Evolutionary conservation across 2,329 filamentous ascomycete genomes (phyloP).

Genomic region (Xylaria arbuscula): DNA sequence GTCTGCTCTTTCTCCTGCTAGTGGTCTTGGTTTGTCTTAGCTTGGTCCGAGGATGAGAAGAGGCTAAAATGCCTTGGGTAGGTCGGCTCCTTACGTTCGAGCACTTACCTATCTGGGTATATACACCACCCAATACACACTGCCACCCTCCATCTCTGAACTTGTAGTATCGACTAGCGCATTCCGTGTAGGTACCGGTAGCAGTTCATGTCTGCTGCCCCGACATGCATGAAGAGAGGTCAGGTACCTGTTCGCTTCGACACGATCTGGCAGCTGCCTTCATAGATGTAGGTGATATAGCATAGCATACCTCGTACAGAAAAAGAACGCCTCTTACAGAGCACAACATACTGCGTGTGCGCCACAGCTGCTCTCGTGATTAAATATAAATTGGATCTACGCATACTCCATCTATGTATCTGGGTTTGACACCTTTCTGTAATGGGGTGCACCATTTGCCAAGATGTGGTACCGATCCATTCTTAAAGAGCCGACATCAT

Average conservation of each 20-base stretch:
- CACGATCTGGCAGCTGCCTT: conserved; percentile 19
- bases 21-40: conserved; percentile 2
- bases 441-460: neutral
- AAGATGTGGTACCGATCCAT: conserved; percentile 7
- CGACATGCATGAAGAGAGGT: conserved; percentile 11
- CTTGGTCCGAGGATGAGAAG: conserved; percentile 21
- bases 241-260: conserved; percentile 9
- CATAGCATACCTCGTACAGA: neutral
- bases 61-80: conserved; percentile 28
- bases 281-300: conserved; percentile 13
- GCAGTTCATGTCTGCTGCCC: conserved; percentile 7
- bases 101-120: neutral
- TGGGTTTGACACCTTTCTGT: neutral
- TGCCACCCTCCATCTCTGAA: neutral
- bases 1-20: neutral
- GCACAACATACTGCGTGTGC: conserved; percentile 29
- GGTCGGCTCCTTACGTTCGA: neutral
- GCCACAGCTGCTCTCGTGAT: conserved; percentile 22
- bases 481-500: no score
- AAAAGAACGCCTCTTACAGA: conserved; percentile 31
- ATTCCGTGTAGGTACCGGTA: neutral
- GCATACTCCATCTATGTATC: neutral
- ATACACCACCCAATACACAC: neutral
- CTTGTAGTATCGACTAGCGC: no score
- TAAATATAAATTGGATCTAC: conserved; percentile 17